Evolutionary conservation across 2,329 filamentous ascomycete genomes (phyloP).

Genomic region (Zopfia rhizophila): DNA sequence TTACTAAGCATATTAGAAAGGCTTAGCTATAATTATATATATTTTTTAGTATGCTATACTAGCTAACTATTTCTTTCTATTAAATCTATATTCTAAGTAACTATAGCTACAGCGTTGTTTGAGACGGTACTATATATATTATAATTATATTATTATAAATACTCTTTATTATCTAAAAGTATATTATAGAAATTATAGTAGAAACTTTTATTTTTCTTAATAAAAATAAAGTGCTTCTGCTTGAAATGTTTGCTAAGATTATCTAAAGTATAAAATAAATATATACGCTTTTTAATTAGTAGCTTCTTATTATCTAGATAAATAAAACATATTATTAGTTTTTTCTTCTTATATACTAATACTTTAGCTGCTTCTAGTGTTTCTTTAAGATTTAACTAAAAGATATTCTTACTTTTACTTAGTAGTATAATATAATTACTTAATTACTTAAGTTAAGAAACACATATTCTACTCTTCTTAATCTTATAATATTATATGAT

Average conservation of each 20-base stretch:
- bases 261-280: not conserved
- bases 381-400: too few species aligned
- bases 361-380: slow-evolving; percentile 15
- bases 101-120: too few species aligned
- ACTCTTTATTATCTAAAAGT: slow-evolving; percentile 6
- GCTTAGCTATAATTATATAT: too few species aligned
- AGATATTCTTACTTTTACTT: too few species aligned
- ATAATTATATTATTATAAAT: slow-evolving; percentile 12
- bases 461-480: too few species aligned
- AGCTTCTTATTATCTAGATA: slow-evolving; percentile 15
- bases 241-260: slow-evolving; percentile 7
- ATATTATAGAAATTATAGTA: slow-evolving; percentile 12
- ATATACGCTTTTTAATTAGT: not conserved
- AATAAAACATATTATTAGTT: slow-evolving; percentile 17
- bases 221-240: not conserved
- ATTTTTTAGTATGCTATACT: too few species aligned
- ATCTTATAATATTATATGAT: too few species aligned
- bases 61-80: too few species aligned
- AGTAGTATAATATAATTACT: too few species aligned
- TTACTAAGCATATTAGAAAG: too few species aligned
- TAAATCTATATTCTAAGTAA: too few species aligned
- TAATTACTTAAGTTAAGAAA: too few species aligned
- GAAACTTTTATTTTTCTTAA: slow-evolving; percentile 1
- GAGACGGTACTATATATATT: slow-evolving; percentile 19
- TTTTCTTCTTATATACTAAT: slow-evolving; percentile 14